Conservation (phyloP, 2,329 filamentous ascomycete species). For the Paracorniculantispora psalliotae region DNA sequence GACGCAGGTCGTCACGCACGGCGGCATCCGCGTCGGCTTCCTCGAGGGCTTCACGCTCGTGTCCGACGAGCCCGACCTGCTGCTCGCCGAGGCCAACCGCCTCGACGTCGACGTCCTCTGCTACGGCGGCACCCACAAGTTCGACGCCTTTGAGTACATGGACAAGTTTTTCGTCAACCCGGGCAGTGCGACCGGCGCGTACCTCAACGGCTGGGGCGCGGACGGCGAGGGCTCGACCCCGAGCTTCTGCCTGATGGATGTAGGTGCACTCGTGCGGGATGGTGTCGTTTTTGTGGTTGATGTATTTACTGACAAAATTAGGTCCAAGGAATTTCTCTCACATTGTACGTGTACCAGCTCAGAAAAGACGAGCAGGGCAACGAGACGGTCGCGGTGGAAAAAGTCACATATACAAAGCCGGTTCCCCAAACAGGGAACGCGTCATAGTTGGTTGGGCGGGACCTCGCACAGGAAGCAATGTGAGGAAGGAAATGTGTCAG, state of each 20-base stretch:
- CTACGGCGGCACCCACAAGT: constrained; percentile 63
- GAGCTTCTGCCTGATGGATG: constrained; percentile 97
- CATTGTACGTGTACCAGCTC: constrained; percentile 89
- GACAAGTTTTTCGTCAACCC: constrained; percentile 71
- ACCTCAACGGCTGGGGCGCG: constrained; percentile 51
- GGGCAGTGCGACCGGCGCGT: constrained; percentile 61
- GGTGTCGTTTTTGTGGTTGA: not conserved
- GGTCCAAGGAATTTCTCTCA: constrained; percentile 94
- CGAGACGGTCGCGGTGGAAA: constrained; percentile 78
- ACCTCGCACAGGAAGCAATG: not conserved
- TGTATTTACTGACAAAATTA: too few relatives aligned
- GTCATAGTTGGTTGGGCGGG: constrained; percentile 31
- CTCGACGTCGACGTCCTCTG: constrained; percentile 65
- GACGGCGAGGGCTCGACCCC: constrained; percentile 71
- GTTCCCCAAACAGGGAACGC: constrained; percentile 52
- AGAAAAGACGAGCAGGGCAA: constrained; percentile 71
- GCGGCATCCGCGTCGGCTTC: constrained; percentile 60
- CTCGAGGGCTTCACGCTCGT: constrained; percentile 65
- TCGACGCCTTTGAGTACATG: constrained; percentile 69
- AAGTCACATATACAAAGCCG: constrained; percentile 80
- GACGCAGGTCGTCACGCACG: constrained; percentile 62
- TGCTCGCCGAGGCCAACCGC: constrained; percentile 63
- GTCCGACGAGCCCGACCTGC: constrained; percentile 60
- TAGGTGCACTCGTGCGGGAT: constrained; percentile 60
- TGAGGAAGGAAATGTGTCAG: not conserved